Conservation (phyloP, 805 yeast genomes). For the Candida sonorensis region DNA sequence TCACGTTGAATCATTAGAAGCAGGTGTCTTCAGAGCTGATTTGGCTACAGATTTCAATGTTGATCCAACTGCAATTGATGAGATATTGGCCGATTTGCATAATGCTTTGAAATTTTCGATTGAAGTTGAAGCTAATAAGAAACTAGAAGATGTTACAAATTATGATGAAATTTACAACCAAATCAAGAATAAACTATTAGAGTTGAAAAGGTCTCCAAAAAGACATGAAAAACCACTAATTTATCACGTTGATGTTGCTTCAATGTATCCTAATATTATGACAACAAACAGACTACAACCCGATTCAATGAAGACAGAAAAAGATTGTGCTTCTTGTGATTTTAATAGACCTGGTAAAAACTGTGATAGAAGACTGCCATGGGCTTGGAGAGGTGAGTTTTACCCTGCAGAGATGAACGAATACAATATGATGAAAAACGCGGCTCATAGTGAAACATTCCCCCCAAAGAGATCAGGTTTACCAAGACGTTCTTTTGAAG, state of each 20-base stretch:
- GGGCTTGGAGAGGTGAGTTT: conserved; percentile 99
- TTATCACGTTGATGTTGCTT: conserved; percentile 97
- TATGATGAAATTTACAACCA: conserved; percentile 64
- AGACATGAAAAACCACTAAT: conserved; percentile 78
- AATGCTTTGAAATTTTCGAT: conserved; percentile 76
- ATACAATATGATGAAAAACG: conserved; percentile 81
- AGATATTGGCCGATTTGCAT: conserved; percentile 64
- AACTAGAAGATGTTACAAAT: conserved; percentile 71
- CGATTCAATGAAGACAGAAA: conserved; percentile 92
- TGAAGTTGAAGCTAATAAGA: conserved; percentile 70
- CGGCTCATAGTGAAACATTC: conserved; percentile 72
- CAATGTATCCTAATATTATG: conserved; percentile 99
- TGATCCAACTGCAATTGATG: conserved; percentile 79
- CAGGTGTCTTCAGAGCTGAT: conserved; percentile 95
- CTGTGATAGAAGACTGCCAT: conserved; percentile 85
- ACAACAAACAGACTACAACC: conserved; percentile 96
- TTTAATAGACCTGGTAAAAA: conserved; percentile 91
- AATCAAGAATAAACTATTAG: conserved; percentile 49
- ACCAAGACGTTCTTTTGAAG: conserved; percentile 64
- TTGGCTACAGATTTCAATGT: conserved; percentile 66
- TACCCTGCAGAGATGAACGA: conserved; percentile 89
- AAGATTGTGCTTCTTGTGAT: conserved; percentile 96
- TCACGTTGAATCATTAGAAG: conserved; percentile 94
- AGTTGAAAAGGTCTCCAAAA: conserved; percentile 52
- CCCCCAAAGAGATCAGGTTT: conserved; percentile 53